Evolutionary conservation across 2,329 filamentous ascomycete species (phyloP).

Genomic region (Clonostachys chloroleuca): DNA sequence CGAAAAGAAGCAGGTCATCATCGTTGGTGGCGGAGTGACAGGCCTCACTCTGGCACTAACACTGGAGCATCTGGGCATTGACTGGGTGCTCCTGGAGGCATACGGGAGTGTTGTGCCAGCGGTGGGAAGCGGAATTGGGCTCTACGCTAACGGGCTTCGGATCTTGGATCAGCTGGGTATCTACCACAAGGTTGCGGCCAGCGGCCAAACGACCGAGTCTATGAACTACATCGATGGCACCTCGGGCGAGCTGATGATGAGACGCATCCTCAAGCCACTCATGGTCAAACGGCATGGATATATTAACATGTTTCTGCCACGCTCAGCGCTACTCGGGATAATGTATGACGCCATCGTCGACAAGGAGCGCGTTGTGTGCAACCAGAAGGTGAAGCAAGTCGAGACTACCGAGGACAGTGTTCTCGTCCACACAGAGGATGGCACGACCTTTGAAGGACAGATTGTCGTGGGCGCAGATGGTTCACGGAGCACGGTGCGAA

Average conservation of each 20-base stretch:
- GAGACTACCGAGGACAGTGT: background rate
- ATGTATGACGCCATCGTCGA: too few relatives aligned
- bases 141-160: constrained; percentile 33
- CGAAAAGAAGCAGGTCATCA: constrained; percentile 8
- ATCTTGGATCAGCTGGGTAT: constrained; percentile 39
- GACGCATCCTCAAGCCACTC: background rate
- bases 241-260: too few relatives aligned
- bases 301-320: too few relatives aligned
- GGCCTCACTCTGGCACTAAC: constrained; percentile 24
- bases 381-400: background rate
- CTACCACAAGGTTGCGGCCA: background rate
- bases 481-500: background rate
- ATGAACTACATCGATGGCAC: background rate
- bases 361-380: too few relatives aligned
- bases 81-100: constrained; percentile 43
- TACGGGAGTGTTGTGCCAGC: constrained; percentile 32
- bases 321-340: too few relatives aligned
- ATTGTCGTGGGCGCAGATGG: background rate
- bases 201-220: background rate
- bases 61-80: constrained; percentile 35
- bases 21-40: constrained; percentile 40
- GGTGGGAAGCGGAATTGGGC: constrained; percentile 37
- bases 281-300: too few relatives aligned
- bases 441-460: background rate
- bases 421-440: background rate